phyloP scores from a whole-genome alignment of 495 filamentous ascomycete species.

The Bacidia gigantensis region DNA sequence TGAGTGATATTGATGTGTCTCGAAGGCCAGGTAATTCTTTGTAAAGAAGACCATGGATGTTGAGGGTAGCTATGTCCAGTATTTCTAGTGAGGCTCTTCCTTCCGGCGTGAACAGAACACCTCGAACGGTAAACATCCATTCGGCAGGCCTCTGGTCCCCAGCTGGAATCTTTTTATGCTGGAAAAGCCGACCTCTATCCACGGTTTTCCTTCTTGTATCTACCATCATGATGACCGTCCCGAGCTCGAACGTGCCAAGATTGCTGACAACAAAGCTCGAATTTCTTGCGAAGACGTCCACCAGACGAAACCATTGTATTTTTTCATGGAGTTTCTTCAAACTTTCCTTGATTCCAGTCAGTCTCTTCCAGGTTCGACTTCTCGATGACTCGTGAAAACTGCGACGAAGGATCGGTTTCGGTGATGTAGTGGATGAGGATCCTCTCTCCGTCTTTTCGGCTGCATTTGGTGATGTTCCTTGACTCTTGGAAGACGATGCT shows the following conservation, averaged over 20 bases:
- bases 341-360: slow-evolving; percentile 65
- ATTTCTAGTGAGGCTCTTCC: slow-evolving; percentile 78
- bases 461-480: slow-evolving; percentile 15
- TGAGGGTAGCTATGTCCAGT: slow-evolving; percentile 74
- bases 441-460: slow-evolving; percentile 10
- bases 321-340: slow-evolving; percentile 76
- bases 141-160: slow-evolving; percentile 71
- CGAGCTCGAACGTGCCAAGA: slow-evolving; percentile 73
- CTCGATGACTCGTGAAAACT: slow-evolving; percentile 24
- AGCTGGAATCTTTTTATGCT: slow-evolving; percentile 59
- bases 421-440: slow-evolving; percentile 10
- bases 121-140: slow-evolving; percentile 79
- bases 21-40: slow-evolving; percentile 74
- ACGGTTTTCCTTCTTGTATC: slow-evolving; percentile 87
- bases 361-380: slow-evolving; percentile 64
- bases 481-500: slow-evolving; percentile 27
- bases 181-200: slow-evolving; percentile 79
- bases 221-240: slow-evolving; percentile 68
- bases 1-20: slow-evolving; percentile 79
- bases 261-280: slow-evolving; percentile 59
- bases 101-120: slow-evolving; percentile 74
- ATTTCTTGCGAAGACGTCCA: slow-evolving; percentile 78
- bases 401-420: slow-evolving; percentile 14
- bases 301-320: slow-evolving; percentile 76
- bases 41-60: slow-evolving; percentile 86